Conservation (phyloP, 306 rosid species). For the Mucuna pruriens region DNA sequence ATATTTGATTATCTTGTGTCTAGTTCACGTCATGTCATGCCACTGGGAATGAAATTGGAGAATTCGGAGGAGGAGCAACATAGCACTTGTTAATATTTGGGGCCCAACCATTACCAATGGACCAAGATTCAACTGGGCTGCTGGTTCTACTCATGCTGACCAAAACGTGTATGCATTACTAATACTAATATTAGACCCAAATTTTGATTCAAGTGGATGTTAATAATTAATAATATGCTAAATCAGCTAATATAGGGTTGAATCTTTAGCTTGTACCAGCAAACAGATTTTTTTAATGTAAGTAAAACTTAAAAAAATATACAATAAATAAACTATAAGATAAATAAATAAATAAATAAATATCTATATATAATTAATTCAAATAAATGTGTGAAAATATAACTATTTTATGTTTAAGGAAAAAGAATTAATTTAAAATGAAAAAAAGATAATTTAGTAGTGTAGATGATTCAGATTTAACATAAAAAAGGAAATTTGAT, state of each 20-base stretch:
- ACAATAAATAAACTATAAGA: not conserved
- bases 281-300: no score
- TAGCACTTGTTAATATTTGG: not conserved
- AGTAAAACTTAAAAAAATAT: no score
- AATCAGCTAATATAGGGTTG: not conserved
- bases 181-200: no score
- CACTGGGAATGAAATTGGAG: slow-evolving; percentile 1
- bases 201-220: no score
- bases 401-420: not conserved
- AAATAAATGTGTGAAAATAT: not conserved
- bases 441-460: not conserved
- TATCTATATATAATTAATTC: not conserved
- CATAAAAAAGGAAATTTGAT: not conserved
- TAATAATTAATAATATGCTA: not conserved
- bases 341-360: no score
- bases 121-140: not conserved
- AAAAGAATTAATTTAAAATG: no score
- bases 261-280: no score
- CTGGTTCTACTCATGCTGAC: no score
- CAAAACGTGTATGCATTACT: no score
- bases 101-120: not conserved
- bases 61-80: not conserved
- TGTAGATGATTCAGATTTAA: not conserved
- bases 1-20: slow-evolving; percentile 35
- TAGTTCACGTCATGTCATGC: slow-evolving; percentile 37